A percentile compares a stretch with the other conserved stretches of the same genome.
Conservation (phyloP, 78 protist species). For the Corallochytrium limacisporum region DNA sequence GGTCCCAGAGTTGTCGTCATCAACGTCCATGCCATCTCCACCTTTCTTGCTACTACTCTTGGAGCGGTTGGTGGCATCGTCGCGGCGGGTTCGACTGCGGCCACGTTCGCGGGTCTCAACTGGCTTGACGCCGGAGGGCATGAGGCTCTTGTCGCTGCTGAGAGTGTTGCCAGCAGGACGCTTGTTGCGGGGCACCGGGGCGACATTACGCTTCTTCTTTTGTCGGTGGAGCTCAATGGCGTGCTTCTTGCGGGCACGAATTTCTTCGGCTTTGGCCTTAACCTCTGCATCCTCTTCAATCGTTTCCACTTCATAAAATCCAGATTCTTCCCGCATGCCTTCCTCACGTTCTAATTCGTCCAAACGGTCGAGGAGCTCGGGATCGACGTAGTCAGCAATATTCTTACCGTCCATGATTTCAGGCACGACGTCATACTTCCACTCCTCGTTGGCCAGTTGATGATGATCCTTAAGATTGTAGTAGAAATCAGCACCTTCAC, state of each 20-base stretch:
- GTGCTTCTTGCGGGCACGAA: no score
- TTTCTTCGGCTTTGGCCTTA: background rate
- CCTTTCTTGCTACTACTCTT: no score
- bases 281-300: background rate
- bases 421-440: conserved; percentile 90
- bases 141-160: background rate
- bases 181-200: background rate
- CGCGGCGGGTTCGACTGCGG: no score
- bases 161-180: no score
- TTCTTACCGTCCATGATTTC: conserved; percentile 96
- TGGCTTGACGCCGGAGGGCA: background rate
- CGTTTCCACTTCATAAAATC: conserved; percentile 1
- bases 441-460: conserved; percentile 44
- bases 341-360: conserved; percentile 58
- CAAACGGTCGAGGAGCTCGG: conserved; percentile 67
- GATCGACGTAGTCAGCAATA: conserved; percentile 88
- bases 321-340: background rate
- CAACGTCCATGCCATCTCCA: no score
- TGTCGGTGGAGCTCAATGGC: background rate
- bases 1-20: no score
- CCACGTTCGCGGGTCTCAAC: no score
- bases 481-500: conserved; percentile 41
- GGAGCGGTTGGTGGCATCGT: no score
- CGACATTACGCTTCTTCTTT: no score
- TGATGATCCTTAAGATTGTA: conserved; percentile 21